phyloP scores from a whole-genome alignment of 805 yeast species.

The Dipodascus albidus region DNA sequence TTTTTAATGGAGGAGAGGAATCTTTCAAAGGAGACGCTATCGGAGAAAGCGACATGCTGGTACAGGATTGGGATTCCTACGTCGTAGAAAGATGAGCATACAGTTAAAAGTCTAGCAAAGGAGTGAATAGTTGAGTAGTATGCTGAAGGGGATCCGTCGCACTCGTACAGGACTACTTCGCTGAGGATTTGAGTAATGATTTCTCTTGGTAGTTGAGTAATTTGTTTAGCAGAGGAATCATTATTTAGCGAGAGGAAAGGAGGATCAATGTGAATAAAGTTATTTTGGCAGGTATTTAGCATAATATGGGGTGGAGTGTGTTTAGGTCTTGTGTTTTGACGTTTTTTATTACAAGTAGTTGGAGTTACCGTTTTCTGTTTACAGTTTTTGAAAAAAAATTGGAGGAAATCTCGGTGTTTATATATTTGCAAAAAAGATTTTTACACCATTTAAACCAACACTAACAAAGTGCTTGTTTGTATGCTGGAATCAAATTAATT shows the following conservation, averaged over 20 bases:
- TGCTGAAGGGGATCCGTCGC: conserved; percentile 11
- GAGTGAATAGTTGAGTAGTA: conserved; percentile 8
- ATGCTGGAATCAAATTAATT: too few species aligned
- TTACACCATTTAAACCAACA: too few species aligned
- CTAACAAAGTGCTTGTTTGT: too few species aligned
- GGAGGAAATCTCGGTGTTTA: too few species aligned
- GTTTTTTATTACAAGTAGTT: too few species aligned
- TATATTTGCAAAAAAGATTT: too few species aligned
- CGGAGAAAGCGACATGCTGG: conserved; percentile 42
- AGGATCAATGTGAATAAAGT: not conserved
- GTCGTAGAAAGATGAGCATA: conserved; percentile 23
- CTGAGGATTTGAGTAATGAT: conserved; percentile 18
- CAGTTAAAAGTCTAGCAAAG: conserved; percentile 14
- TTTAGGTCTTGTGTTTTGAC: too few species aligned
- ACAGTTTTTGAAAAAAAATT: too few species aligned
- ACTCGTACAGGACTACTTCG: conserved; percentile 12
- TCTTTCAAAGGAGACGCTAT: conserved; percentile 69
- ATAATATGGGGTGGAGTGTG: too few species aligned
- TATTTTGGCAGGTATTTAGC: not conserved
- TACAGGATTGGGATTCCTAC: conserved; percentile 27
- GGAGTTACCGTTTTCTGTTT: too few species aligned
- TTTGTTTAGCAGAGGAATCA: not conserved
- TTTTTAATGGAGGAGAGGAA: conserved; percentile 47
- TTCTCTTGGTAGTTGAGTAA: conserved; percentile 17
- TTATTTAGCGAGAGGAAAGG: not conserved